Evolutionary conservation across 331 rosid species (phyloP).

Genomic region (Rhamnella rubrinervis): DNA sequence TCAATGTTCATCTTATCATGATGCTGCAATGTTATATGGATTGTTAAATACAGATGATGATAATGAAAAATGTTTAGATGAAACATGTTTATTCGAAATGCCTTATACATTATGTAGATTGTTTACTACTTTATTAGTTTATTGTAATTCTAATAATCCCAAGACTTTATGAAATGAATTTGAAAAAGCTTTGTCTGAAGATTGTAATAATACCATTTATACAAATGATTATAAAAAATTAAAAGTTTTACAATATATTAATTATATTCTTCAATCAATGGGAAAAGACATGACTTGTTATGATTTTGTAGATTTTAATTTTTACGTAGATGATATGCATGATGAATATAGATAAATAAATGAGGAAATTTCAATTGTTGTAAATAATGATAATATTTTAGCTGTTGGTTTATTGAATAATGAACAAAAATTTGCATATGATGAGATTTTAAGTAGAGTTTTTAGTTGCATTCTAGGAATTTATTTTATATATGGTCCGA

Average conservation of each 20-base stretch:
- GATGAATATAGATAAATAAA: not conserved
- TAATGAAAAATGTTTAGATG: not conserved
- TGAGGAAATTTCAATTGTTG: not conserved
- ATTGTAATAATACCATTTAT: no score
- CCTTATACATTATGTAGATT: not conserved
- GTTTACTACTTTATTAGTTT: constrained; percentile 5
- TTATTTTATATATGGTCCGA: constrained; percentile 2
- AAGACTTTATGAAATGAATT: no score
- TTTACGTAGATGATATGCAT: not conserved
- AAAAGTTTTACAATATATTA: no score
- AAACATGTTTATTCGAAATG: not conserved
- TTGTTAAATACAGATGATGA: constrained; percentile 9
- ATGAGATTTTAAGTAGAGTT: not conserved
- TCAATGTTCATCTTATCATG: not conserved
- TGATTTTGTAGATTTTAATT: not conserved
- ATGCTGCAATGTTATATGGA: not conserved
- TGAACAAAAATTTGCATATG: not conserved
- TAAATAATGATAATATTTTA: not conserved
- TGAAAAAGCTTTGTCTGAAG: no score
- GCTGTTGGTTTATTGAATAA: not conserved
- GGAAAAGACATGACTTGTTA: not conserved
- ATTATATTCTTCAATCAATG: not conserved
- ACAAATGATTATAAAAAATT: no score
- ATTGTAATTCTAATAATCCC: not conserved
- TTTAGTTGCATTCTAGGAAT: not conserved